Base-by-base conservation (phyloP, 257 asterid species). In the Nicotiana obtusifolia region DNA sequence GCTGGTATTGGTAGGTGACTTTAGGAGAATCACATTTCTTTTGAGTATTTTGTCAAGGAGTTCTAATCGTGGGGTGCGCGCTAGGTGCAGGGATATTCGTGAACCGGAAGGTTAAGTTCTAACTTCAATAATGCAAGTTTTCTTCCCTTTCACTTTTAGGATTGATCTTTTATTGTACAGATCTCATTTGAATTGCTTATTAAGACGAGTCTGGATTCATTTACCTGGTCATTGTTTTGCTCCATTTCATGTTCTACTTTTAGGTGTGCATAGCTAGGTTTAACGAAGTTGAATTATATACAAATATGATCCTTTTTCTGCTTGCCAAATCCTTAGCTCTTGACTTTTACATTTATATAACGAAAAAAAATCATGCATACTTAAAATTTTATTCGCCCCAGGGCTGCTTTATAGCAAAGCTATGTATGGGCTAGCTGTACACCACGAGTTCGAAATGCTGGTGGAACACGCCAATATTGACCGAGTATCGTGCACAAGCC, bases 1-100 rank as follows among this genome's bases (percentile, higher is more conserved):
- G 81, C 89, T 83, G 89, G 80, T 84, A 78, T 78, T 80, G 85
- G 85, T 85, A 87, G 92, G 84, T 69, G 82, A 84, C 83, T 81
- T 80, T 87, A 86, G 88, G 71, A 82, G 60, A 64, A 80, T 75
- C 80, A 54, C 64, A 66, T 44, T 80, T 44, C 37, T 56, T 80
- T 68, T 57, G 56, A 44, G 75, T 69, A 61, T 49, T 82, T 79
- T 62, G 68, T 31, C 52, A 77, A 67, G 59, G 56, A 56, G 37
- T 16, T 24, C 68, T 13, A 7, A 49, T 66, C 64, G 80, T 53
- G 84, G 77, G 41, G 81, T 80, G 82, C 81, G 22, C 76, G 41
- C 81, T 54, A 80, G 69, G 60, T 52, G 73, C 86, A 78, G 76
- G 37, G 83, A 65, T 77, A 57, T 87, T 73, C 80, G 44, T 80